These are phyloP conservation scores for Trichoderma simmonsii DNA, from an alignment of 2,329 filamentous ascomycete species.

Conservation along the genomic window DNA sequence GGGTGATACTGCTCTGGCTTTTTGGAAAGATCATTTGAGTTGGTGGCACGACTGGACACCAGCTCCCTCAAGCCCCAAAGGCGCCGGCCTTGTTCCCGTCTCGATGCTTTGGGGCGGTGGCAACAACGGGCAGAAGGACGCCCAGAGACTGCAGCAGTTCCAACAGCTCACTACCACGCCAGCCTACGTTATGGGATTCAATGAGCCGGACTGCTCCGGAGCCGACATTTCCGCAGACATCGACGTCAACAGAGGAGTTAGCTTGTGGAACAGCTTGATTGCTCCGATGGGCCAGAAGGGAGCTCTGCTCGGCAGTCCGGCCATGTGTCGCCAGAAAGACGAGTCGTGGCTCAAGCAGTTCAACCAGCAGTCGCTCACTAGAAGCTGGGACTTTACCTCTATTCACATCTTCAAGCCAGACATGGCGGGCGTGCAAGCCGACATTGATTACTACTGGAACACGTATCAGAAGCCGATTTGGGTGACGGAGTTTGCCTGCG, in stretches of 20 bases:
- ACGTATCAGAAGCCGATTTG: conserved; percentile 22
- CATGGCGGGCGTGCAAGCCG: conserved; percentile 20
- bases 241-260: conserved; percentile 34
- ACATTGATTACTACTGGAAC: conserved; percentile 23
- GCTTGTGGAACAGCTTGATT: conserved; percentile 56
- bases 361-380: conserved; percentile 2
- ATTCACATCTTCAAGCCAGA: conserved; percentile 22
- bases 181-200: conserved; percentile 20
- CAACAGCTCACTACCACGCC: conserved; percentile 14
- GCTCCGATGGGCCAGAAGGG: conserved; percentile 64
- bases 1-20: conserved; percentile 16
- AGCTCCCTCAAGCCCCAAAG: conserved; percentile 5
- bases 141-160: conserved; percentile 19
- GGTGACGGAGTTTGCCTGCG: conserved; percentile 22
- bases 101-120: conserved; percentile 23
- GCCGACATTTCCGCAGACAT: conserved; percentile 21
- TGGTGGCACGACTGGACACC: conserved; percentile 23
- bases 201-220: conserved; percentile 21
- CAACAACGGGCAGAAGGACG: conserved; percentile 18
- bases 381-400: conserved; percentile 21
- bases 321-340: conserved; percentile 54
- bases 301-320: conserved; percentile 51
- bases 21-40: conserved; percentile 21
- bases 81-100: conserved; percentile 16
- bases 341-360: conserved; percentile 22